phyloP scores from a whole-genome alignment of 345 rosid species.

The Garcia nutans region DNA sequence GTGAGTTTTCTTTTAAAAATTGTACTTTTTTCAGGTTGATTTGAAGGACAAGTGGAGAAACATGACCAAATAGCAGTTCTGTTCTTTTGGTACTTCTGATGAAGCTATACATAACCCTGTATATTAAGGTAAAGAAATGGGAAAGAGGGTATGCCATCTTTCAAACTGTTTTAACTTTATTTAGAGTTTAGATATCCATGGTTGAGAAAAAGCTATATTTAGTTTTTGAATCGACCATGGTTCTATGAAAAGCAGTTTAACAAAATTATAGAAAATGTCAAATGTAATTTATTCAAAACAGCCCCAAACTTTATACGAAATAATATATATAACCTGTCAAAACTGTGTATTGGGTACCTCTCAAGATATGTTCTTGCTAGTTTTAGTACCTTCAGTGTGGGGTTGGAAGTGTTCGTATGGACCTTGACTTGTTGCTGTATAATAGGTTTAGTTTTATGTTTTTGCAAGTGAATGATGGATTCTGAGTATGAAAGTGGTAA shows the following conservation, averaged over 20 bases:
- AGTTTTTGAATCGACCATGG: too few species aligned
- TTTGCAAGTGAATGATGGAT: too few species aligned
- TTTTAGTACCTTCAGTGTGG: background rate
- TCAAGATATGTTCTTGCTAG: background rate
- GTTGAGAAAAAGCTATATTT: too few species aligned
- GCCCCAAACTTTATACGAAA: too few species aligned
- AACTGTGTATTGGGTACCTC: background rate
- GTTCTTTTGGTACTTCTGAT: background rate
- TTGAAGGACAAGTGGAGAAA: slow-evolving; percentile 78
- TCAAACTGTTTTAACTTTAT: too few species aligned
- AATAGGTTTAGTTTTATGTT: too few species aligned
- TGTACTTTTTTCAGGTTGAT: slow-evolving; percentile 41
- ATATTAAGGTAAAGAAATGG: background rate
- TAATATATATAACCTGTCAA: background rate
- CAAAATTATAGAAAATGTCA: too few species aligned
- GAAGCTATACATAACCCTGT: background rate
- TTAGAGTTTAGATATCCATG: too few species aligned
- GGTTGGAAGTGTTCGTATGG: background rate
- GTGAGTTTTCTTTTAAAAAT: background rate
- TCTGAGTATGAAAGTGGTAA: too few species aligned
- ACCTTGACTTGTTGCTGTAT: background rate
- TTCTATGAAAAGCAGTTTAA: too few species aligned
- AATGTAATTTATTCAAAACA: too few species aligned
- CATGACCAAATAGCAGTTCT: slow-evolving; percentile 23
- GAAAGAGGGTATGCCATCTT: background rate